Conservation (phyloP, 805 yeast species). For the Starmerella riodocensis region DNA sequence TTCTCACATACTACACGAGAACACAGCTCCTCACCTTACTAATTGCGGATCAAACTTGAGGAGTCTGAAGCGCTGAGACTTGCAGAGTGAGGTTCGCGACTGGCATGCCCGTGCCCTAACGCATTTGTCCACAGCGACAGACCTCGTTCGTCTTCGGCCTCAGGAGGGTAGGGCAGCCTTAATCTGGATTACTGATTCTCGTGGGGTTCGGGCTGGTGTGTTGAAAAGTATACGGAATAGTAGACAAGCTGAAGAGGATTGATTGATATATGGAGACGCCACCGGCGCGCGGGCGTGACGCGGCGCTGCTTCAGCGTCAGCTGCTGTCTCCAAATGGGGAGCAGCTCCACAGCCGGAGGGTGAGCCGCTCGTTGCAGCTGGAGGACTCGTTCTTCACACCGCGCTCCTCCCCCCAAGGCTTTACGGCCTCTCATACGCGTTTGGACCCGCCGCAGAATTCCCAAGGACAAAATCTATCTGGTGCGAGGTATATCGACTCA, state of each 20-base stretch:
- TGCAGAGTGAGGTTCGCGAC: too few species aligned
- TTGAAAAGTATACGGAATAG: slow-evolving; percentile 9
- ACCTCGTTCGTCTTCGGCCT: background rate
- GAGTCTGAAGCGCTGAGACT: too few species aligned
- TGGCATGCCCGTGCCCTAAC: too few species aligned
- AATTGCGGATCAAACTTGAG: too few species aligned
- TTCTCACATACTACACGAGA: too few species aligned
- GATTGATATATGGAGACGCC: slow-evolving; percentile 16
- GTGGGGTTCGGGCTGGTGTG: slow-evolving; percentile 6
- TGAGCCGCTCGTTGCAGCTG: slow-evolving; percentile 11
- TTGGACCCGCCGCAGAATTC: background rate
- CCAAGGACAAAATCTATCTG: background rate
- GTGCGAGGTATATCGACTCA: background rate
- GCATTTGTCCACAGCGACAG: too few species aligned
- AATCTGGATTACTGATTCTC: slow-evolving; percentile 3
- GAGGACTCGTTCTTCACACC: slow-evolving; percentile 18
- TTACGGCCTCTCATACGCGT: background rate
- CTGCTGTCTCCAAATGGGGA: slow-evolving; percentile 14
- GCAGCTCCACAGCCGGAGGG: slow-evolving; percentile 16
- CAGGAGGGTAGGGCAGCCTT: background rate
- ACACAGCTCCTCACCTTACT: too few species aligned
- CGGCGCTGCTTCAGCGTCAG: slow-evolving; percentile 16
- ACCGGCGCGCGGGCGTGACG: slow-evolving; percentile 16
- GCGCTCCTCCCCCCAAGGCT: slow-evolving; percentile 6
- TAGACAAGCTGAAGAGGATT: background rate